Evolutionary conservation across 768 basidiomycete genomes (phyloP).

Genomic region (Calocybe gangraenosa): DNA sequence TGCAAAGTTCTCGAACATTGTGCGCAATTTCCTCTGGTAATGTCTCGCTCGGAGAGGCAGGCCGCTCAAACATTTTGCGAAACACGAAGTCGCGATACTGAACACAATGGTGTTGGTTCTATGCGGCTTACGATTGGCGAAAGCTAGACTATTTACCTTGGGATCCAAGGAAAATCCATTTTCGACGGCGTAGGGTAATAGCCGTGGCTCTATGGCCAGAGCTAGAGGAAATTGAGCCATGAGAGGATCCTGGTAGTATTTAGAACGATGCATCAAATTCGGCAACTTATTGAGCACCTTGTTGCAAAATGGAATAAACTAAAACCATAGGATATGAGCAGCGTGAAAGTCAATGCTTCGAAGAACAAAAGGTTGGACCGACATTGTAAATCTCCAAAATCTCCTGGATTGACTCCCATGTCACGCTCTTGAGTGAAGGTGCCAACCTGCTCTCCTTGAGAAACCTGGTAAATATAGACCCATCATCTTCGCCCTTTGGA

Average conservation of each 20-base stretch:
- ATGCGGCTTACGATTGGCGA: background rate
- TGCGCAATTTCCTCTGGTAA: slow-evolving; percentile 59
- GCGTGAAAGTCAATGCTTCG: slow-evolving; percentile 8
- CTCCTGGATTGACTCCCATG: slow-evolving; percentile 61
- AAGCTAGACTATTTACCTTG: slow-evolving; percentile 42
- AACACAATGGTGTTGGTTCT: background rate
- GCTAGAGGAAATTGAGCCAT: slow-evolving; percentile 75
- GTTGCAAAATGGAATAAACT: slow-evolving; percentile 78
- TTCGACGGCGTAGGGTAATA: slow-evolving; percentile 64
- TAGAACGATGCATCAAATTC: slow-evolving; percentile 9
- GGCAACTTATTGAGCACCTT: slow-evolving; percentile 41
- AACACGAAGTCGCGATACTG: slow-evolving; percentile 86
- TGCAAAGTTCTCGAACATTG: slow-evolving; percentile 69
- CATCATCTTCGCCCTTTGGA: slow-evolving; percentile 69
- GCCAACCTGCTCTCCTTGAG: slow-evolving; percentile 68
- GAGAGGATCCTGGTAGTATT: slow-evolving; percentile 57
- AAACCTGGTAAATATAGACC: slow-evolving; percentile 57
- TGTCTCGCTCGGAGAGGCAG: slow-evolving; percentile 41
- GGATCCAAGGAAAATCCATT: slow-evolving; percentile 80
- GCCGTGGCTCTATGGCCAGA: slow-evolving; percentile 70
- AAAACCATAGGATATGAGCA: slow-evolving; percentile 15
- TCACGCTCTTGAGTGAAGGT: slow-evolving; percentile 51
- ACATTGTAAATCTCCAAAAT: slow-evolving; percentile 72
- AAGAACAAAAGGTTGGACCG: slow-evolving; percentile 19
- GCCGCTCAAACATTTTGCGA: slow-evolving; percentile 78